These are phyloP conservation scores for Oryza longistaminata DNA, from an alignment of 176 grass and related monocot genomes.

Conservation along the genomic window DNA sequence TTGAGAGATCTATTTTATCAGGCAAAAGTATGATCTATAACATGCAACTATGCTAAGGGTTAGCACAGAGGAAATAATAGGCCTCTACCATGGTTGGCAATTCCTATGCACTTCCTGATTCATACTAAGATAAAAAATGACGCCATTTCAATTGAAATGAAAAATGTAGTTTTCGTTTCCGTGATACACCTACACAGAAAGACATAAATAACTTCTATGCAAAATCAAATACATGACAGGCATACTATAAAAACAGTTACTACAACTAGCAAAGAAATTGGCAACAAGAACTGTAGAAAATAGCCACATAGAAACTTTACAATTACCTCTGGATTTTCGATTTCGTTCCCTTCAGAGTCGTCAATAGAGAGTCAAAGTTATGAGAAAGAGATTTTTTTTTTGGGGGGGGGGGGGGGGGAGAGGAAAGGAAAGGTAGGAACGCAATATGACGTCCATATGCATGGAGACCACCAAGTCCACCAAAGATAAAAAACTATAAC, in stretches of 20 bases:
- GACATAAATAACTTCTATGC: not conserved
- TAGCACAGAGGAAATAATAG: not conserved
- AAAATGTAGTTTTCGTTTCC: not conserved
- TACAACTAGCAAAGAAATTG: not conserved
- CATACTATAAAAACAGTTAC: not conserved
- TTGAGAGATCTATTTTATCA: not conserved
- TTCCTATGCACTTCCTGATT: not conserved
- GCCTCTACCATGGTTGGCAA: not conserved
- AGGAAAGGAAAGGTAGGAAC: constrained; percentile 5
- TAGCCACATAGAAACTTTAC: not conserved
- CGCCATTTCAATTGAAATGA: not conserved
- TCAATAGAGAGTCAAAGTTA: not conserved
- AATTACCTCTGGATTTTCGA: constrained; percentile 30
- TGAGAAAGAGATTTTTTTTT: not conserved
- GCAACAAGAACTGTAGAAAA: not conserved
- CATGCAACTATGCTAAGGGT: not conserved
- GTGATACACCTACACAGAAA: not conserved
- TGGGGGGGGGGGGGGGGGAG: not conserved
- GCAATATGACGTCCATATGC: constrained; percentile 15
- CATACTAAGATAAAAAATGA: not conserved
- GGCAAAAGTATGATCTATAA: not conserved
- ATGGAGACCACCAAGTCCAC: constrained; percentile 21
- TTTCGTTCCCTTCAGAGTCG: not conserved
- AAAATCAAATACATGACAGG: not conserved
- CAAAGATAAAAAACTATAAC: not conserved